Evolutionary conservation across 23 red algal genomes (phyloP), one percentile per base, ranked within the genome.

Genomic region (Porphyridium purpureum): DNA sequence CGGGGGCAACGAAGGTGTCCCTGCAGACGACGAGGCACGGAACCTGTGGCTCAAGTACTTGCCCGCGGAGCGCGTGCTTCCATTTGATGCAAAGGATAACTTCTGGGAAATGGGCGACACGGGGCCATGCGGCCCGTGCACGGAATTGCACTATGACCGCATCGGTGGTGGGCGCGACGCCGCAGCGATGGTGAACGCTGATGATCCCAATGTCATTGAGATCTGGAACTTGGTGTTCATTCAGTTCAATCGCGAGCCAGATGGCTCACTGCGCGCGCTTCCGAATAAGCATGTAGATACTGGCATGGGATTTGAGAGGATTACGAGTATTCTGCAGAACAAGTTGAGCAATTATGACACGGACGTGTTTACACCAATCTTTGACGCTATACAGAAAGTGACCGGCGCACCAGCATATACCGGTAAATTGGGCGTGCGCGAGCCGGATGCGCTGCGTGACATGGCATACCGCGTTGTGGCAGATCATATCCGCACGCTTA

Each of bases 31-130:
- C 40, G 90, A 98, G 57, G 73, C 90, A 5, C 60, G 75, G 21
- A 58, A 81, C 22, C 56, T 85, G 30, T 98, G 90, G 90, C 90
- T 98, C 19, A 60, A 57, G 47, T 59, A 98, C 44, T 50, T 98
- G 15, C 90, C 90, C 19, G 51, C 71, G 11, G 58, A 47, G 31
- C 42, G 90, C 20, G 80, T 98, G 11, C 60, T 98, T 11, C 90
- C 90, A 21, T 98, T 98, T 65, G 90, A 72, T 27, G 64, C 64
- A 24, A 86, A 98, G 62, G 90, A 98, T 33, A 98, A 98, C 50
- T 98, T 98, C 56, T 98, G 90, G 90, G 90, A 98, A 57, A 98
- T 98, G 90, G 90, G 90, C 36, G 90, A 98, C 20, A 81, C 74
- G 23, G 84, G 90, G 29, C 90, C 90, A 40, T 98, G 90, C 52